Conservation (phyloP, 2,329 filamentous ascomycete species). For the Pseudovirgaria hyperparasitica region DNA sequence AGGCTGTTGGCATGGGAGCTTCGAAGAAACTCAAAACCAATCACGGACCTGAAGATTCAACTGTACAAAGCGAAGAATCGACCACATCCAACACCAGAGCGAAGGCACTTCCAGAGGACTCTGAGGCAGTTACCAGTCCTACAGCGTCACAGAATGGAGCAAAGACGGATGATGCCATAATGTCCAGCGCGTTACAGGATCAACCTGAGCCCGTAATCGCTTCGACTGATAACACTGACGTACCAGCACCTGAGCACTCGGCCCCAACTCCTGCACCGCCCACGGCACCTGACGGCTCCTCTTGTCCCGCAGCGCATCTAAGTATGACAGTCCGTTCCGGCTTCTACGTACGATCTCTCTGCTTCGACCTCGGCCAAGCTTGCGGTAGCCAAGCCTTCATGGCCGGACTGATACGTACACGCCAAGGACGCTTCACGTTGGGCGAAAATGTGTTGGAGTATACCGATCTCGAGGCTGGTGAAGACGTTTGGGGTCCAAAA, state of each 20-base stretch:
- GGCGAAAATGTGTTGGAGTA: conserved; percentile 68
- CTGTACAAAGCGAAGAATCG: no score
- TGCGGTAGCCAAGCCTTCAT: conserved; percentile 75
- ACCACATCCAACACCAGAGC: no score
- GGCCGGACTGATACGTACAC: conserved; percentile 67
- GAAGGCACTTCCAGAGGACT: no score
- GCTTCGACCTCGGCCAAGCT: conserved; percentile 78
- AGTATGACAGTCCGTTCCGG: conserved; percentile 89
- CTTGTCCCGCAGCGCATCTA: conserved; percentile 61
- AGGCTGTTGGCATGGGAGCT: no score
- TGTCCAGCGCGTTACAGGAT: no score
- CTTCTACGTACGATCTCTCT: conserved; percentile 91
- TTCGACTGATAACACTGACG: conserved; percentile 1
- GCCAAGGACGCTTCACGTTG: conserved; percentile 70
- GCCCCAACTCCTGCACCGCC: conserved; percentile 22
- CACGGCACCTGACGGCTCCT: conserved; percentile 3
- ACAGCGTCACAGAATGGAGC: no score
- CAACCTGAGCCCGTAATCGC: no score
- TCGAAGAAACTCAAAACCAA: no score
- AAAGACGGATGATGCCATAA: no score
- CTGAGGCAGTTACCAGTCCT: no score
- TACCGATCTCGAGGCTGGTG: conserved; percentile 60
- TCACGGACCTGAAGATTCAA: no score
- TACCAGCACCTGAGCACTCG: conserved; percentile 5
- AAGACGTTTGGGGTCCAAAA: conserved; percentile 71